Evolutionary conservation across 495 filamentous ascomycete species (phyloP), one percentile per base, ranked within the genome.

Genomic region (Penicillium dipodomyicola): DNA sequence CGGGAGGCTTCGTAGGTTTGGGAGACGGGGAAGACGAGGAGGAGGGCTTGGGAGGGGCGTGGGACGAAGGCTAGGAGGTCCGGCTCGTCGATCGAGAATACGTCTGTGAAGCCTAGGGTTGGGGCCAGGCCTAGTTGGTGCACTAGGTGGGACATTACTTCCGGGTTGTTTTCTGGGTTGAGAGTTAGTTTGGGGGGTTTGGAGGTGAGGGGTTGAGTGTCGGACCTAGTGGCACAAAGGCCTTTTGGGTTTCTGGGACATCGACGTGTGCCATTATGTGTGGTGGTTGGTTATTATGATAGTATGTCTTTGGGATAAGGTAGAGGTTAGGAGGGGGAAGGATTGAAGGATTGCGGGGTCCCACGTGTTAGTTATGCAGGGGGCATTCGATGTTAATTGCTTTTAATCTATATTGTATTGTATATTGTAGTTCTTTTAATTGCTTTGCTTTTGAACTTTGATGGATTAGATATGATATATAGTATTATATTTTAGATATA

Each of bases 11-110:
- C 84, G 77, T 91, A 94, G 35, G 82, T 75, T 42, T 75, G 69
- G n/a, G 82, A 84, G 58, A 92, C 79, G 57, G 90, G 91, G 73
- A 93, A 90, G 63, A 95, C 89, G 72, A 95, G 85, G 56, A 96
- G 83, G 19, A 96, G 80, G 27, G 90, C 91, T 60, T 86, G 81
- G 4, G 87, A 86, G 45, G 91, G 91, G n/a, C 90, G 87, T 10
- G 91, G 90, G 46, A 96, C 77, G 75, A 92, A 87, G 60, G 84
- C 80, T 37, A 96, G 82, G 19, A 93, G 80, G 47, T 91, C 87
- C 1, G 87, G 83, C 35, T 92, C 89, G 50, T 87, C 83, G 67
- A 96, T 85, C 59, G 82, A 86, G 79, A 85, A 94, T 67, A 96
- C 88, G 73, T 96, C 91, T 72, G 91, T 84, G 72, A 96, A 85